phyloP scores from a whole-genome alignment of 2,329 filamentous ascomycete genomes.

The Zymoseptoria crescenta region DNA sequence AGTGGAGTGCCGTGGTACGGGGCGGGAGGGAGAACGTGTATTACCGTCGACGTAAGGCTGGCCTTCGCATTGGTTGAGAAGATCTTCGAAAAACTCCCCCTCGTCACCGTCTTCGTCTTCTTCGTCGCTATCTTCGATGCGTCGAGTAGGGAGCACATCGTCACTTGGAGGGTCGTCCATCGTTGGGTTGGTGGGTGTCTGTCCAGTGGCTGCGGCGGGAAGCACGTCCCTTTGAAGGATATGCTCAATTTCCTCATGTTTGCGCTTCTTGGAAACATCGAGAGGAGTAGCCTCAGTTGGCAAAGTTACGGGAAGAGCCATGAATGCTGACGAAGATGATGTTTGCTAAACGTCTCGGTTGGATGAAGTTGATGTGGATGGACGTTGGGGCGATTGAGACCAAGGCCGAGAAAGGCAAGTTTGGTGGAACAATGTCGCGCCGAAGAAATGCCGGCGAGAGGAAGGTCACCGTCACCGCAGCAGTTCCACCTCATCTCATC shows the following conservation, averaged over 20 bases:
- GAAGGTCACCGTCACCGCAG: no score
- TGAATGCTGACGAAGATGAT: neutral
- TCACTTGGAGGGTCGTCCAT: neutral
- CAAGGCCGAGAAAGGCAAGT: neutral
- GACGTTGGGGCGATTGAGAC: neutral
- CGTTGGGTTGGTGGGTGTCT: neutral
- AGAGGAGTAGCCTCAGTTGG: slow-evolving; percentile 12
- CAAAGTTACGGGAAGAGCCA: slow-evolving; percentile 11
- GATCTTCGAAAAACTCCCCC: slow-evolving; percentile 6
- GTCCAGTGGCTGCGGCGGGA: neutral
- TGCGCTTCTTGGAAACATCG: slow-evolving; percentile 8
- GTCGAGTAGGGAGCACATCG: neutral
- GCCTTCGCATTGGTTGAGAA: slow-evolving; percentile 6
- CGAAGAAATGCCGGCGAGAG: neutral
- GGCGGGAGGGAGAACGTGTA: neutral
- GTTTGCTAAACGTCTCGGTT: neutral
- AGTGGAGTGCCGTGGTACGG: neutral
- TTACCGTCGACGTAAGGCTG: slow-evolving; percentile 3
- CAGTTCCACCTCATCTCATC: neutral
- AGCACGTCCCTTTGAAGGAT: neutral
- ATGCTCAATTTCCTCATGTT: slow-evolving; percentile 2
- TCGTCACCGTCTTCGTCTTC: slow-evolving; percentile 5
- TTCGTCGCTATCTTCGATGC: slow-evolving; percentile 3
- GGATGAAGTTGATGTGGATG: neutral
- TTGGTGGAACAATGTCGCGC: neutral